A percentile compares a stretch with the other conserved stretches of the same genome.
Evolutionary conservation across 2,329 filamentous ascomycete species (phyloP).

Genomic region (Alternaria triticina): DNA sequence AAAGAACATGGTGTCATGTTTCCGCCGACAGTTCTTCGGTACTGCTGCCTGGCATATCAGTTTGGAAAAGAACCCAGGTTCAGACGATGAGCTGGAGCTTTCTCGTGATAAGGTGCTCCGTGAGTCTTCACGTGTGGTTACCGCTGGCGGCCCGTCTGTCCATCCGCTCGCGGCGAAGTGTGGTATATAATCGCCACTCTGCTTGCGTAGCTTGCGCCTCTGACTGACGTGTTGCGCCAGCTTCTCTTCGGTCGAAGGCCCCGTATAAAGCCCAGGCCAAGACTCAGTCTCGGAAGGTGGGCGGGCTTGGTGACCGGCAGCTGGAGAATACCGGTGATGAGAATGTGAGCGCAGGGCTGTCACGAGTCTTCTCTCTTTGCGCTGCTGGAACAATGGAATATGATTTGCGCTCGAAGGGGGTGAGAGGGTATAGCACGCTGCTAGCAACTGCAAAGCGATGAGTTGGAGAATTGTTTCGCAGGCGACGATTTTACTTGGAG

Average conservation of each 20-base stretch:
- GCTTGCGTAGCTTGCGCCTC: conserved; percentile 1
- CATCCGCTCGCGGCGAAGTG: background rate
- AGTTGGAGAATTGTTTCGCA: conserved; percentile 23
- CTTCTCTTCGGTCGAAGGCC: conserved; percentile 23
- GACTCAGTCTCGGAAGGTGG: conserved; percentile 24
- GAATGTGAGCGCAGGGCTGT: conserved; percentile 27
- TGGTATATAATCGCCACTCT: background rate
- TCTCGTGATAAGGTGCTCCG: background rate
- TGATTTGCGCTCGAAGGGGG: conserved; percentile 14
- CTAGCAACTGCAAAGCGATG: conserved; percentile 32
- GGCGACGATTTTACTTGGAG: background rate
- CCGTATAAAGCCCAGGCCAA: conserved; percentile 28
- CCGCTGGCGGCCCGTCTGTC: conserved; percentile 6
- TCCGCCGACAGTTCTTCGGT: conserved; percentile 7
- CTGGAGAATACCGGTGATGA: conserved; percentile 27
- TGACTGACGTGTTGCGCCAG: conserved; percentile 18
- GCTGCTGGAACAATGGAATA: conserved; percentile 18
- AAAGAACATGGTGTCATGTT: conserved; percentile 8
- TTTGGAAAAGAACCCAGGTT: conserved; percentile 13
- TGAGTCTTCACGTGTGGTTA: background rate
- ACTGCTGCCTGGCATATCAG: conserved; percentile 19
- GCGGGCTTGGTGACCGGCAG: conserved; percentile 34
- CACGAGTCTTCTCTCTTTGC: conserved; percentile 4
- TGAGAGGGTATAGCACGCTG: conserved; percentile 31
- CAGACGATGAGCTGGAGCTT: conserved; percentile 11